phyloP scores from a whole-genome alignment of 805 yeast species.

The Clavispora santaluciae region DNA sequence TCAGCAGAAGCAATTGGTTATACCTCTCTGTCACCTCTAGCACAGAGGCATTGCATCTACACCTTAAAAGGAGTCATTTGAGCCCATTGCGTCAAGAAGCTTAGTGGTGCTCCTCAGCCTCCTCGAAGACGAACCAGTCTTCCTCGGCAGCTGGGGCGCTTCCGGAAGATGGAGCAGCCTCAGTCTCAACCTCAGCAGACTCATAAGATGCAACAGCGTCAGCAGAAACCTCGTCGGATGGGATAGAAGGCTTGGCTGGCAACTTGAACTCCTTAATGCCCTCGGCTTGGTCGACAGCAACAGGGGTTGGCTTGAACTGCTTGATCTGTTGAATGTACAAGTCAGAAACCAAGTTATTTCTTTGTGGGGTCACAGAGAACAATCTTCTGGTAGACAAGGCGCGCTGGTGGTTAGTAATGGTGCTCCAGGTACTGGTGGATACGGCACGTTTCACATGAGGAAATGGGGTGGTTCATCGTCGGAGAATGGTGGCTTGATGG shows the following conservation, averaged over 20 bases:
- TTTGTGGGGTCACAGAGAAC: constrained; percentile 39
- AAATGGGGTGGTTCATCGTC: no score
- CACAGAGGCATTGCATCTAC: neutral
- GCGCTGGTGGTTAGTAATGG: constrained; percentile 17
- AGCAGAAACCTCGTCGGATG: constrained; percentile 65
- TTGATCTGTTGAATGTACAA: constrained; percentile 83
- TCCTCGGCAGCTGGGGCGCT: constrained; percentile 50
- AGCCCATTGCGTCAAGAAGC: neutral
- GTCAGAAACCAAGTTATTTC: constrained; percentile 68
- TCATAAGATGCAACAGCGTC: constrained; percentile 69
- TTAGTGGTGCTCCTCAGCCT: constrained; percentile 56
- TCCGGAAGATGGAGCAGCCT: constrained; percentile 22
- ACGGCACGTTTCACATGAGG: neutral
- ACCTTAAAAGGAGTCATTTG: neutral
- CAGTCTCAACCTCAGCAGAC: constrained; percentile 68
- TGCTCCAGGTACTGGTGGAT: neutral
- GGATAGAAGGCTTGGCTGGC: constrained; percentile 75
- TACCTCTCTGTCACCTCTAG: neutral
- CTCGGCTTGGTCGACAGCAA: constrained; percentile 69
- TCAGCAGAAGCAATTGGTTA: neutral
- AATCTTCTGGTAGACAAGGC: constrained; percentile 34
- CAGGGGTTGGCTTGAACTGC: constrained; percentile 79
- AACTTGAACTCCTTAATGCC: constrained; percentile 78
- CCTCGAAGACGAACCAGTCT: constrained; percentile 81
- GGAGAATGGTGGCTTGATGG: no score